These are phyloP conservation scores for Prosopis cineraria DNA, from an alignment of 306 rosid species.

Conservation along the genomic window DNA sequence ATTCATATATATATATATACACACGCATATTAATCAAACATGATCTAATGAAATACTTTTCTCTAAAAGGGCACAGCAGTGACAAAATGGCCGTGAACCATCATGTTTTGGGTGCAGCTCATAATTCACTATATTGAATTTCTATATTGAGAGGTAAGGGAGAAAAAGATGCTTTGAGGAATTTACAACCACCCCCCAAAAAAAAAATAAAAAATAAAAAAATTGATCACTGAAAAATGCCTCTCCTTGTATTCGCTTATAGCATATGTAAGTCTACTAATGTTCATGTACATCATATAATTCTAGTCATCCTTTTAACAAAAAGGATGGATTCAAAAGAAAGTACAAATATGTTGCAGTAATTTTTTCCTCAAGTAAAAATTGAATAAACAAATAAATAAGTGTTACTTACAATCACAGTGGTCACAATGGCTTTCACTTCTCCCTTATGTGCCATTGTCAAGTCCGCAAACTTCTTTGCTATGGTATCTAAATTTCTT, in stretches of 20 bases:
- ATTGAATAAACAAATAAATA: background rate
- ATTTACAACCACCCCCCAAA: background rate
- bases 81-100: background rate
- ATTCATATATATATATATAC: background rate
- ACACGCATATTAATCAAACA: no score
- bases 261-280: background rate
- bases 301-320: background rate
- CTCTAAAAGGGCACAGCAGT: background rate
- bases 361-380: background rate
- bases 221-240: slow-evolving; percentile 9
- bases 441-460: slow-evolving; percentile 93
- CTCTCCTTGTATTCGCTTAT: background rate
- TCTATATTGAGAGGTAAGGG: background rate
- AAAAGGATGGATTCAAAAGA: slow-evolving; percentile 10
- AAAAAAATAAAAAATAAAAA: no score
- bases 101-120: background rate
- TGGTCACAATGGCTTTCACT: slow-evolving; percentile 82
- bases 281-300: background rate
- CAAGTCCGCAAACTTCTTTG: slow-evolving; percentile 74
- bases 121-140: background rate
- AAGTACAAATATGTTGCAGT: background rate
- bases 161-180: background rate
- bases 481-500: slow-evolving; percentile 60
- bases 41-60: background rate
- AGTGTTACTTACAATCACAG: slow-evolving; percentile 74